Percentiles rank a stretch among this genome's conserved stretches.
Evolutionary conservation across 208 protist genomes (phyloP).

Genomic region (Leishmania aethiopica): DNA sequence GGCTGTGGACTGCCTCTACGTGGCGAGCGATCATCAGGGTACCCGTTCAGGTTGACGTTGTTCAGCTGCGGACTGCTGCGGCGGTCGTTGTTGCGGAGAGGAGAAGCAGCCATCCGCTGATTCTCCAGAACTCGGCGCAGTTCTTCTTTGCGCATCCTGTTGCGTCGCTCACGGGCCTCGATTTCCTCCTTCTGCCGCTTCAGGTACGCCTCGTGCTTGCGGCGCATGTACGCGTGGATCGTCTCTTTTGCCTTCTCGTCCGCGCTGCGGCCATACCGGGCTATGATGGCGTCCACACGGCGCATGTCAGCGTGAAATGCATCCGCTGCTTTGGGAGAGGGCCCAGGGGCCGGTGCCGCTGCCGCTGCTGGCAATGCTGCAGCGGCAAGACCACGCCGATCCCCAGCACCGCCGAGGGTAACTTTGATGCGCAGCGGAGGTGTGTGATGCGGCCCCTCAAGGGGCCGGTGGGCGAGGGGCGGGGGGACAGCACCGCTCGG

Average conservation of each 20-base stretch:
- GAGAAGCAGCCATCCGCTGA: slow-evolving; percentile 44
- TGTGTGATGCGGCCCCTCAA: slow-evolving; percentile 12
- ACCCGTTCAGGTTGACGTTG: background rate
- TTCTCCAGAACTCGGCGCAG: slow-evolving; percentile 68
- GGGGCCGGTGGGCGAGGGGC: slow-evolving; percentile 13
- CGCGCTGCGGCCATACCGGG: slow-evolving; percentile 69
- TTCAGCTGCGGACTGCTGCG: slow-evolving; percentile 11
- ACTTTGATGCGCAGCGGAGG: slow-evolving; percentile 20
- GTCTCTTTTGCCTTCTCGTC: slow-evolving; percentile 78
- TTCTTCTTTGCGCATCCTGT: slow-evolving; percentile 63
- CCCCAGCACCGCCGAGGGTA: slow-evolving; percentile 16
- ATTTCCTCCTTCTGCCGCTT: slow-evolving; percentile 60
- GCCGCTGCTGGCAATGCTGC: background rate
- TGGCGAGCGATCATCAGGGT: slow-evolving; percentile 4
- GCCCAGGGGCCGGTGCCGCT: background rate
- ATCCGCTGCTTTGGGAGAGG: slow-evolving; percentile 17
- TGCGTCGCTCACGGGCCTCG: slow-evolving; percentile 51
- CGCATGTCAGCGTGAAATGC: slow-evolving; percentile 64
- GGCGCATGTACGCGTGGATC: slow-evolving; percentile 88
- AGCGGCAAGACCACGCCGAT: slow-evolving; percentile 2
- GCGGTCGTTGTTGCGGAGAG: slow-evolving; percentile 25
- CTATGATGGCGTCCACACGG: slow-evolving; percentile 85
- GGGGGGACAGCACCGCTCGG: background rate
- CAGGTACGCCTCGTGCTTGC: slow-evolving; percentile 87
- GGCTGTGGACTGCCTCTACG: slow-evolving; percentile 14